Base-by-base conservation (phyloP, 2,329 filamentous ascomycete species). In the Diplodia mutila region DNA sequence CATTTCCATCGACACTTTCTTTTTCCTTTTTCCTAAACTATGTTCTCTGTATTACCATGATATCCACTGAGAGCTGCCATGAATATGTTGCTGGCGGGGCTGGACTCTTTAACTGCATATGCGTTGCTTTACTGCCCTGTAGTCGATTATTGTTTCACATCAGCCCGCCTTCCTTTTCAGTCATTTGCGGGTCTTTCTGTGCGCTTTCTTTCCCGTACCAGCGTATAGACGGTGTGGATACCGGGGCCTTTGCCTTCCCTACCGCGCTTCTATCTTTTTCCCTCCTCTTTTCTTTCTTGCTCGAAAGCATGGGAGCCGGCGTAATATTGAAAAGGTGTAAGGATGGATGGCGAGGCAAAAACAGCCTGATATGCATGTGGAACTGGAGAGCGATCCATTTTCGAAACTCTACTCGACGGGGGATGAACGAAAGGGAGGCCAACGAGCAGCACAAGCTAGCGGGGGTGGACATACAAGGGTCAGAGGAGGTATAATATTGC, bases 31-130 rank as follows among this genome's bases (percentile, higher is more conserved):
- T 27, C 9, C 7, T 11, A 0, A 7, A 27, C 21, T 42, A 27
- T 48, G 52, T 21, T 64, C 29, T 51, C 46, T 51, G 12, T 51
- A n/a, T 63, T 63, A 63, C 59, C 42, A 63, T 63, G 59, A 63
- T 63, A 63, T 63, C 59, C 59, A 63, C 59, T 34, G 27, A 48
- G 34, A 21, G 59, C 27, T 49, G 18, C 42, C 34, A 48, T 51
- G 21, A 51, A 63, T 46, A 42, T 46, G 59, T 63, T 63, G 27
- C 59, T 48, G 59, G n/a, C 42, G 42, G 42, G 46, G n/a, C 14
- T 12, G 42, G 46, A 18, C 34, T 46, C 21, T 21, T 59, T 59
- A 39, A 37, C 32, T 46, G 55, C 57, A 14, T 34, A 51, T 63
- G 46, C 29, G 3, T 51, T 46, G 27, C 21, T 61, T 63, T 37